These are phyloP conservation scores for Wickerhamiella vanderwaltii DNA, from an alignment of 805 yeast species.

Conservation along the genomic window DNA sequence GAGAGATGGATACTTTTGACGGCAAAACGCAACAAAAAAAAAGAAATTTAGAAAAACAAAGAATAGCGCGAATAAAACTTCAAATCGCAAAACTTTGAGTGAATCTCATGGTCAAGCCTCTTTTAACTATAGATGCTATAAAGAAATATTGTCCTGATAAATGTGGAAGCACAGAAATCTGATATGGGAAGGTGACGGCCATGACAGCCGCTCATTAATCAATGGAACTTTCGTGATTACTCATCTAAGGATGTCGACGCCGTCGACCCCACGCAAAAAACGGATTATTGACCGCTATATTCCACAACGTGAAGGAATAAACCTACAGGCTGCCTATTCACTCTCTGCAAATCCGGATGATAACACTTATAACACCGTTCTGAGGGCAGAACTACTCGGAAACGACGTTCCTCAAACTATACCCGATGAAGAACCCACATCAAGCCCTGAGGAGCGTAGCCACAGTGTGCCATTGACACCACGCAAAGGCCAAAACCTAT, in stretches of 20 bases:
- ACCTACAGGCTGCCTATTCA: conserved; percentile 73
- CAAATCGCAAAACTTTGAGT: no score
- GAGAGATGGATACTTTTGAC: no score
- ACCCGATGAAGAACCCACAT: conserved; percentile 8
- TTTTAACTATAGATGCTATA: no score
- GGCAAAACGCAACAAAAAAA: no score
- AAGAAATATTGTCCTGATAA: no score
- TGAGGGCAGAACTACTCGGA: conserved; percentile 86
- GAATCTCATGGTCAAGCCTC: no score
- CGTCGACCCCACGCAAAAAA: conserved; percentile 19
- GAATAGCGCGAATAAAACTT: no score
- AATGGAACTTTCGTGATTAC: no score
- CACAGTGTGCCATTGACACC: conserved; percentile 20
- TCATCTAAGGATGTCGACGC: conserved; percentile 12
- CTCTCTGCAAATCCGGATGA: conserved; percentile 34
- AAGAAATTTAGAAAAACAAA: no score
- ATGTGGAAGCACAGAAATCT: no score
- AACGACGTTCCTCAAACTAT: conserved; percentile 47
- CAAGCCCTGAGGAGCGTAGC: conserved; percentile 13
- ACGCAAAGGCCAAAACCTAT: conserved; percentile 14
- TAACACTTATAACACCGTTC: conserved; percentile 70
- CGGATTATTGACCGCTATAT: conserved; percentile 55
- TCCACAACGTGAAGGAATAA: conserved; percentile 77
- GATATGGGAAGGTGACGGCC: no score
- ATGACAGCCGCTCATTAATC: no score